Base-by-base conservation (phyloP, 805 yeast genomes). In the Ascoidea tarda region DNA sequence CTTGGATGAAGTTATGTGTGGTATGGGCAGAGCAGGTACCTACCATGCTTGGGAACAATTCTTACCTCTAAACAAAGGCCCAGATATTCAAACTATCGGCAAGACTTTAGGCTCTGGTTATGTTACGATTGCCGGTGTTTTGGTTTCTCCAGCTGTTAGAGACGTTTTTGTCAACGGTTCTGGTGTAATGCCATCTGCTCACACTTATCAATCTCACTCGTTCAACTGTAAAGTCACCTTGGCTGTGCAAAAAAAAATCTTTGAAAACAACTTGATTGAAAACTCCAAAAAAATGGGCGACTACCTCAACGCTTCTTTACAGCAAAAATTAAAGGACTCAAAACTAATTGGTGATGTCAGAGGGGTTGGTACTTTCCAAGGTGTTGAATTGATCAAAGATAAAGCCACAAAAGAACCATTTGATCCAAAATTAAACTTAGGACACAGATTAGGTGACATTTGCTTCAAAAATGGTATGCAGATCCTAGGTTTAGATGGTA, bases 351-450 rank as follows among this genome's bases (percentile, higher is more conserved):
- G 83, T 54, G 81, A 80, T 58, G 73, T 80, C 46, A 72, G 86
- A 64, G 86, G 86, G 52, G 67, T 77, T 53, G 85, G 84, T 55
- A 75, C 78, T 46, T 80, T 80, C 65, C 70, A 81, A 74, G 69
- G 79, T 5, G 59, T 80, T 49, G 85, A 80, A 63, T 68, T 78
- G 51, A 83, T 78, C 54, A 71, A 76, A 59, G 72, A 79, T 60
- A 74, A 70, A 56, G 63, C 59, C 16, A 73, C 82, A 16, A 78
- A 77, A 59, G 76, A 75, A 61, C 67, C 74, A 10, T 76, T 77
- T 55, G 70, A 66, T 42, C 62, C 67, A 47, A 59, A 61, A 16
- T 53, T 66, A 47, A 64, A 66, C 49, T 63, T 73, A 46, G 76
- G 72, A 42, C 63, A 66, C 60, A 65, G 55, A 59, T 60, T 68